A percentile compares a stretch with the other conserved stretches of the same genome.
phyloP scores from a whole-genome alignment of 23 red algal species.

The Porphyridium purpureum region DNA sequence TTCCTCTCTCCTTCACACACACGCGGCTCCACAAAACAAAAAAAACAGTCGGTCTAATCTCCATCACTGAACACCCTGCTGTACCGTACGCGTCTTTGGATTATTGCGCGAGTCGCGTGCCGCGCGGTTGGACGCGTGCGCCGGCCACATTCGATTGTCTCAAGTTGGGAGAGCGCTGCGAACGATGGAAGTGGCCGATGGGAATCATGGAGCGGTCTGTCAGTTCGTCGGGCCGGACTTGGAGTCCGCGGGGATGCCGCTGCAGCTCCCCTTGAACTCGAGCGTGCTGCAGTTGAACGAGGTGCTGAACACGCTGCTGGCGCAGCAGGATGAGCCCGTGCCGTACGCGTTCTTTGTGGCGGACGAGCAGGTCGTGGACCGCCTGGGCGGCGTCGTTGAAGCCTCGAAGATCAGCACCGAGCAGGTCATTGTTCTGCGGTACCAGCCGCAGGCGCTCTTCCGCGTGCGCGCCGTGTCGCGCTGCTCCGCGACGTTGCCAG shows the following conservation, averaged over 20 bases:
- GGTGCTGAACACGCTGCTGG: conserved; percentile 44
- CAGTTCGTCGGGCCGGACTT: too few species aligned
- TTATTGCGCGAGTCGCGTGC: too few species aligned
- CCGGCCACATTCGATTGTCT: too few species aligned
- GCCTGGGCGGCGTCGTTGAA: not conserved
- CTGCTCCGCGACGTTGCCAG: conserved; percentile 57
- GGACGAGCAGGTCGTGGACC: not conserved
- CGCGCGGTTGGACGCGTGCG: too few species aligned
- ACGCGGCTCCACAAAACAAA: too few species aligned
- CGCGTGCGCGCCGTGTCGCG: conserved; percentile 55
- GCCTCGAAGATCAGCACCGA: conserved; percentile 9
- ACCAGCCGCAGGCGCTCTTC: conserved; percentile 62
- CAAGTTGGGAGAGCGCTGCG: too few species aligned
- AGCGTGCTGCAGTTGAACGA: conserved; percentile 27
- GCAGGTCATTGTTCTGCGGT: conserved; percentile 30
- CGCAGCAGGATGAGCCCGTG: conserved; percentile 21
- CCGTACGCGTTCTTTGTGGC: conserved; percentile 53
- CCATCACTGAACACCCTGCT: too few species aligned
- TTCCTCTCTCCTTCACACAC: too few species aligned
- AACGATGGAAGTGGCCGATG: too few species aligned
- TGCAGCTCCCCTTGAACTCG: conserved; percentile 34
- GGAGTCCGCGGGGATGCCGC: conserved; percentile 12
- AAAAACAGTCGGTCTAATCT: too few species aligned
- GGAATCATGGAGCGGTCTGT: too few species aligned
- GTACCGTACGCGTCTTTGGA: too few species aligned